These are phyloP conservation scores for Phytophthora pini DNA, from an alignment of 352 stramenopile genomes.

Conservation along the genomic window DNA sequence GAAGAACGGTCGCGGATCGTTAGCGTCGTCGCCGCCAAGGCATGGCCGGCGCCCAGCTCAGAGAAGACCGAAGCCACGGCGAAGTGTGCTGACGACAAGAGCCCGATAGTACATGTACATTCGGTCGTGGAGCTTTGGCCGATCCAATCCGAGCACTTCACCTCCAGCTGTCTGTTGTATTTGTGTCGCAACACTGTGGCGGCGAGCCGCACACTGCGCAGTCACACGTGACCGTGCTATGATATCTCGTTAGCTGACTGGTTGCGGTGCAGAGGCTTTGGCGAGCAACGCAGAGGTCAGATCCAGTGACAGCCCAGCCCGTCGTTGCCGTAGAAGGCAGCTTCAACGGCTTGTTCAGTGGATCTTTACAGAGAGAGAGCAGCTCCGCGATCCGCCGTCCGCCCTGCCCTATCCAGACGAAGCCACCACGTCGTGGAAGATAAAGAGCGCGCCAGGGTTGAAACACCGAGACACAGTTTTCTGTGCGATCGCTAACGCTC, in stretches of 20 bases:
- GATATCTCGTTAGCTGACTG: background rate
- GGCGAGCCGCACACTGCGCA: background rate
- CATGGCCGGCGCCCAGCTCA: conserved; percentile 9
- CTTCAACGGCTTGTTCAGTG: conserved; percentile 9
- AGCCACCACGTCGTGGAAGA: conserved; percentile 6
- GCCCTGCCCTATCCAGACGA: conserved; percentile 17
- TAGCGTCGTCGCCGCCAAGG: background rate
- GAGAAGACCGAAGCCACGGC: background rate
- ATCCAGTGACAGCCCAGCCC: background rate
- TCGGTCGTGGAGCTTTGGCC: background rate
- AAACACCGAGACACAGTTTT: conserved; percentile 27
- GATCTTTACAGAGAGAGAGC: conserved; percentile 25
- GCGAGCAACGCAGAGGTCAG: background rate
- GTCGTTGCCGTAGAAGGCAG: conserved; percentile 3
- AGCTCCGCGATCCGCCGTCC: conserved; percentile 1
- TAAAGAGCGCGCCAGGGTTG: conserved; percentile 6
- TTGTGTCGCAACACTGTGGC: conserved; percentile 4
- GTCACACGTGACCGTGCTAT: conserved; percentile 10
- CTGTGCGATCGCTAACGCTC: conserved; percentile 12
- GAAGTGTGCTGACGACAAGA: conserved; percentile 7
- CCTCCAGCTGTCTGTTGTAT: conserved; percentile 10
- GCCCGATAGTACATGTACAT: background rate
- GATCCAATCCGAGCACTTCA: conserved; percentile 13
- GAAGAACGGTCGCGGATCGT: conserved; percentile 3
- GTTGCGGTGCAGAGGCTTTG: background rate